Percentiles rank a stretch among this genome's conserved stretches.
Conservation (phyloP, 768 basidiomycete genomes). For the Grammothele lineata region DNA sequence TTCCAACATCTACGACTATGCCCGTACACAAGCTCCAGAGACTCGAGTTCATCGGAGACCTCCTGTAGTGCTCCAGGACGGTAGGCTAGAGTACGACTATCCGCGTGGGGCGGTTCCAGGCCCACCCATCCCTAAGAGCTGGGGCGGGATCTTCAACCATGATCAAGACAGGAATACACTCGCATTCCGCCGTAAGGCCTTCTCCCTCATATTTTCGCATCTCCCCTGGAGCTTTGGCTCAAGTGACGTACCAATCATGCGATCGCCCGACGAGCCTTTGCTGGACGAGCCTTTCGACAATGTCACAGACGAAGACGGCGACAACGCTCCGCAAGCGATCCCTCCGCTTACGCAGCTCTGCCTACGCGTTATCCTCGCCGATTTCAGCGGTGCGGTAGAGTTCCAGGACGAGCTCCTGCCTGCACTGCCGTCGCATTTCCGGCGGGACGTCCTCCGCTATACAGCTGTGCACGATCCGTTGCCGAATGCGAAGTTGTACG, state of each 20-base stretch:
- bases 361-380: slow-evolving; percentile 41
- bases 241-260: slow-evolving; percentile 11
- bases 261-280: no score
- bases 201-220: slow-evolving; percentile 46
- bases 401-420: slow-evolving; percentile 43
- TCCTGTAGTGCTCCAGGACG: slow-evolving; percentile 13
- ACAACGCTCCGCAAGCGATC: slow-evolving; percentile 16
- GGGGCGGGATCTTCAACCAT: slow-evolving; percentile 36
- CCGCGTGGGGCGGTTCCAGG: slow-evolving; percentile 23
- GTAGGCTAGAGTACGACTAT: slow-evolving; percentile 16
- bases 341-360: slow-evolving; percentile 58
- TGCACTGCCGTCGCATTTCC: slow-evolving; percentile 54
- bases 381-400: slow-evolving; percentile 30
- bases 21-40: neutral
- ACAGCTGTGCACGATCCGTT: slow-evolving; percentile 57
- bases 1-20: slow-evolving; percentile 32
- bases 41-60: neutral
- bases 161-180: slow-evolving; percentile 22
- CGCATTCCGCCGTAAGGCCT: slow-evolving; percentile 51
- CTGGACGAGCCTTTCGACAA: no score
- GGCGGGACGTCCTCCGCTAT: slow-evolving; percentile 54
- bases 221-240: slow-evolving; percentile 15
- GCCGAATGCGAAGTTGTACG: slow-evolving; percentile 42
- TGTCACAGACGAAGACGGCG: neutral
- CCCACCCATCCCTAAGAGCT: slow-evolving; percentile 46